These are phyloP conservation scores for Zostera marina DNA, from an alignment of 116 monocot species.

Conservation along the genomic window DNA sequence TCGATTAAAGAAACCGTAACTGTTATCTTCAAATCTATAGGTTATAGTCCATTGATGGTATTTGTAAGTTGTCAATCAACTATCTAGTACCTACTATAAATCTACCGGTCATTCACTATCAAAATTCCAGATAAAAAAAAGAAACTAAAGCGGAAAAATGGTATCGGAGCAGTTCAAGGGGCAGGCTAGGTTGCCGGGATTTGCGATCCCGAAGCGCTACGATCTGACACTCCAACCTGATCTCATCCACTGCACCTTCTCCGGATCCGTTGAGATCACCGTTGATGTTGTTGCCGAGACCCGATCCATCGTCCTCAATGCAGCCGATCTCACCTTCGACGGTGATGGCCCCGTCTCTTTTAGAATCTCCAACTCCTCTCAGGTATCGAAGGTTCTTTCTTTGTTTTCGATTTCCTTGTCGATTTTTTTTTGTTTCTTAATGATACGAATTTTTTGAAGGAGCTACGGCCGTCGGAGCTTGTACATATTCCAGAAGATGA, in stretches of 20 bases:
- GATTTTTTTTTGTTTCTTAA: neutral
- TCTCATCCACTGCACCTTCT: conserved; percentile 36
- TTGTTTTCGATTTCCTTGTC: neutral
- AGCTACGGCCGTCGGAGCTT: conserved; percentile 34
- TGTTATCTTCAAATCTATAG: too few relatives aligned
- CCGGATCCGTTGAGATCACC: conserved; percentile 28
- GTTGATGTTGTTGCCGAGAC: conserved; percentile 40
- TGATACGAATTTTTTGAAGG: conserved; percentile 17
- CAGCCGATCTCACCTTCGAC: conserved; percentile 41
- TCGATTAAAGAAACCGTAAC: too few relatives aligned
- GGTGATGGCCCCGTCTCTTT: conserved; percentile 28
- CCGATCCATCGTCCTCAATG: conserved; percentile 70
- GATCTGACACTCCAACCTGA: conserved; percentile 37
- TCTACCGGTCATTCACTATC: too few relatives aligned
- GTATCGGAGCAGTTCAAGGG: neutral
- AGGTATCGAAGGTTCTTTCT: conserved; percentile 11
- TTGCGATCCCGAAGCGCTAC: conserved; percentile 15
- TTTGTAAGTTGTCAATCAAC: too few relatives aligned
- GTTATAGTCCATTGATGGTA: too few relatives aligned
- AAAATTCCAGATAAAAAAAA: neutral
- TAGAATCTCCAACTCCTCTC: conserved; percentile 10
- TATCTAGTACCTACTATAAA: too few relatives aligned
- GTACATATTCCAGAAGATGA: neutral
- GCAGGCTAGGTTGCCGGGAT: neutral
- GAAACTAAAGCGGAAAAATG: neutral